Evolutionary conservation across 225 moss, liverwort and hornwort species (phyloP).

Genomic region (Bryum argenteum): DNA sequence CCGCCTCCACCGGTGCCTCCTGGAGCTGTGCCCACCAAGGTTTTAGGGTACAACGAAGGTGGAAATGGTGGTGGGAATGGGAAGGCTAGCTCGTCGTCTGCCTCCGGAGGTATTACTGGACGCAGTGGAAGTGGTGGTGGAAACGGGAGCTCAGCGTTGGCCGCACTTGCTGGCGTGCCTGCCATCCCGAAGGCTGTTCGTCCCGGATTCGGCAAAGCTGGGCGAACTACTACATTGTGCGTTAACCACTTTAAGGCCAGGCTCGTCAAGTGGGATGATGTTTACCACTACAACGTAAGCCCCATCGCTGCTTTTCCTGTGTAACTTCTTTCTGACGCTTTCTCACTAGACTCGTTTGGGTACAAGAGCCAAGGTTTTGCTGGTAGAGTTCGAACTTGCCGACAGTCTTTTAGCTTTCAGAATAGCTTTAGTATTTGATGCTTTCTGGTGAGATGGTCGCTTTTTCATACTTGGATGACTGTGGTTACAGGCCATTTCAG

Average conservation of each 20-base stretch:
- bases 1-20: slow-evolving; percentile 40
- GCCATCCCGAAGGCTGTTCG: slow-evolving; percentile 32
- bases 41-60: slow-evolving; percentile 14
- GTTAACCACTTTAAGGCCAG: slow-evolving; percentile 72
- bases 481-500: too few species aligned
- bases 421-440: too few species aligned
- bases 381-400: too few species aligned
- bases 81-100: neutral
- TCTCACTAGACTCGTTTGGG: too few species aligned
- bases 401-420: too few species aligned
- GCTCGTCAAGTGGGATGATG: slow-evolving; percentile 65
- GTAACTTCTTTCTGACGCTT: too few species aligned
- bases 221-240: slow-evolving; percentile 19
- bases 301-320: too few species aligned
- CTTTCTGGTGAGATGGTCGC: too few species aligned
- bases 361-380: too few species aligned
- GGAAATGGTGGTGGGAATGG: slow-evolving; percentile 16
- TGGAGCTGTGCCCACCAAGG: slow-evolving; percentile 28
- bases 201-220: slow-evolving; percentile 34
- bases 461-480: too few species aligned
- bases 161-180: slow-evolving; percentile 26
- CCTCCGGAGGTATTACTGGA: slow-evolving; percentile 13
- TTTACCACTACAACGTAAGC: slow-evolving; percentile 79
- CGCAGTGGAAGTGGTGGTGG: slow-evolving; percentile 17
- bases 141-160: slow-evolving; percentile 26